Percentiles rank a stretch among this genome's conserved stretches.
Evolutionary conservation across 1,284 basidiomycete species (phyloP).

Genomic region (Vanrija sp.): DNA sequence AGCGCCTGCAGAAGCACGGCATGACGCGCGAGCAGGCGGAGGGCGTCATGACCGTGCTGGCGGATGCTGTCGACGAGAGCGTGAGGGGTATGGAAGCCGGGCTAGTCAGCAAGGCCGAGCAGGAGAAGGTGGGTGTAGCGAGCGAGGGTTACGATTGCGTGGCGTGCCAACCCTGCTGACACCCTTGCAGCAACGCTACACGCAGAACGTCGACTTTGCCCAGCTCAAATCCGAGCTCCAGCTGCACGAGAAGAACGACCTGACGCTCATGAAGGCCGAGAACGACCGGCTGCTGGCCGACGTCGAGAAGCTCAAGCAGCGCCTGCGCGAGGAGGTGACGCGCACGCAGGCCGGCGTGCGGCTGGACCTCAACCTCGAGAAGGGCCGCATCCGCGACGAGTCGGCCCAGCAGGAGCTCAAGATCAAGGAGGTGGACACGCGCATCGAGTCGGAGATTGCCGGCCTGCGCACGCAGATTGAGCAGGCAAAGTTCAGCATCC

Average conservation of each 20-base stretch:
- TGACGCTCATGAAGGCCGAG: conserved; percentile 91
- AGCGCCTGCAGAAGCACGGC: conserved; percentile 79
- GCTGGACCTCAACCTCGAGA: conserved; percentile 93
- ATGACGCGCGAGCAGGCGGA: conserved; percentile 83
- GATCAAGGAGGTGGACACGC: conserved; percentile 96
- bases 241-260: conserved; percentile 95
- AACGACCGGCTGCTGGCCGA: conserved; percentile 88
- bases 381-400: conserved; percentile 91
- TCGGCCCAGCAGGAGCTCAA: conserved; percentile 88
- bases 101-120: conserved; percentile 88
- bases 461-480: conserved; percentile 84
- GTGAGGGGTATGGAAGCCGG: conserved; percentile 88
- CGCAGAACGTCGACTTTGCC: conserved; percentile 95
- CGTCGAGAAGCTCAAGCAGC: conserved; percentile 93
- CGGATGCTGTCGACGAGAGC: conserved; percentile 91
- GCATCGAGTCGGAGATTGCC: conserved; percentile 96
- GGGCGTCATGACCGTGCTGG: conserved; percentile 90
- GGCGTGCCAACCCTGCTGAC: not conserved
- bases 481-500: conserved; percentile 66
- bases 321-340: conserved; percentile 84
- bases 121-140: conserved; percentile 70
- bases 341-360: conserved; percentile 91
- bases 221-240: conserved; percentile 95
- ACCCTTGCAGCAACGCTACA: conserved; percentile 75
- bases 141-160: not conserved